phyloP scores from a whole-genome alignment of 2,329 filamentous ascomycete genomes.

The Alternaria dauci region DNA sequence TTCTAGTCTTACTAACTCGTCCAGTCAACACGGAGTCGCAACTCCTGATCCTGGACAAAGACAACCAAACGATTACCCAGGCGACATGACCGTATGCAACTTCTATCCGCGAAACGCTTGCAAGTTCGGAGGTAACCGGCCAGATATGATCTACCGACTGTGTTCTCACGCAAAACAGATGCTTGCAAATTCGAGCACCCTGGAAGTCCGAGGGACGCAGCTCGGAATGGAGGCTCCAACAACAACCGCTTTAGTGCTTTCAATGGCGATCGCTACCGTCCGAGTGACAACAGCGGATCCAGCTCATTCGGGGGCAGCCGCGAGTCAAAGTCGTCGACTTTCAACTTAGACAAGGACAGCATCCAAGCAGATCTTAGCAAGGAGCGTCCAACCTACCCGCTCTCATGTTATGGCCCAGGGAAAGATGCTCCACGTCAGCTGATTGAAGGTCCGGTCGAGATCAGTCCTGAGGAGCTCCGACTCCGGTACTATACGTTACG shows the following conservation, averaged over 20 bases:
- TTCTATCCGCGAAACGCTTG: constrained; percentile 73
- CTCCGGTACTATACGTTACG: constrained; percentile 73
- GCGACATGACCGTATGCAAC: constrained; percentile 62
- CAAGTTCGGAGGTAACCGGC: constrained; percentile 66
- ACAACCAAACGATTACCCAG: not conserved
- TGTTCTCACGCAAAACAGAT: constrained; percentile 53
- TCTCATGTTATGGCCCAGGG: constrained; percentile 85
- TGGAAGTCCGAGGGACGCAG: constrained; percentile 44
- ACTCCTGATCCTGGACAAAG: not conserved
- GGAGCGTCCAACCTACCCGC: constrained; percentile 82
- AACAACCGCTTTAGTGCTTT: constrained; percentile 65
- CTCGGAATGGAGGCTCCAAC: constrained; percentile 37
- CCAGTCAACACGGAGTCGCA: constrained; percentile 22
- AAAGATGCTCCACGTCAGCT: constrained; percentile 80
- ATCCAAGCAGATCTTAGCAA: constrained; percentile 67
- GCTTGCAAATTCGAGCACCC: constrained; percentile 69
- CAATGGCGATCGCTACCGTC: constrained; percentile 46
- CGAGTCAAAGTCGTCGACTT: constrained; percentile 32
- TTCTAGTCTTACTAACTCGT: constrained; percentile 20
- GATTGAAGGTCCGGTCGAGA: constrained; percentile 83
- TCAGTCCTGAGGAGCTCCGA: constrained; percentile 88
- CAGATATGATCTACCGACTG: not conserved
- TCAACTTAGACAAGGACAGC: constrained; percentile 38
- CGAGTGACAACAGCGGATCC: constrained; percentile 36
- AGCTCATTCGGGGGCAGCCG: constrained; percentile 46